A percentile compares a stretch with the other conserved stretches of the same genome.
phyloP scores from a whole-genome alignment of 148 eudicot genomes.

The Drosera capensis region DNA sequence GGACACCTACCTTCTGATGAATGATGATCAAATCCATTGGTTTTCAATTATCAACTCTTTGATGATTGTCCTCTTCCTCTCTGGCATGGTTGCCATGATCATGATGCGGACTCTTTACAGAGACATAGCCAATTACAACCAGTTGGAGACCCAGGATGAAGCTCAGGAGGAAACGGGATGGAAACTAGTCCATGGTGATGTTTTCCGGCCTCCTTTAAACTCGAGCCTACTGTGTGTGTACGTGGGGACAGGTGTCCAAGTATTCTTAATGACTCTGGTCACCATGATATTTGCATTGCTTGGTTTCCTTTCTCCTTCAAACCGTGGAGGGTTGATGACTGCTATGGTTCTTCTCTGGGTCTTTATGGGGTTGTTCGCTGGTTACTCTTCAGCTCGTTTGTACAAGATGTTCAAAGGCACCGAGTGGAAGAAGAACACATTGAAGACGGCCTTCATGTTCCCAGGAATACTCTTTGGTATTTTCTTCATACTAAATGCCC shows the following conservation, averaged over 20 bases:
- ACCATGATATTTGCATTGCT: constrained; percentile 42
- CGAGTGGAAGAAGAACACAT: constrained; percentile 33
- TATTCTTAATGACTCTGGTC: constrained; percentile 32
- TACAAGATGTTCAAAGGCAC: constrained; percentile 48
- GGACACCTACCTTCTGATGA: constrained; percentile 42
- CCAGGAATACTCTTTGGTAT: constrained; percentile 30
- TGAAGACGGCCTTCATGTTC: constrained; percentile 39
- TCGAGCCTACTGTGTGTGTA: constrained; percentile 34
- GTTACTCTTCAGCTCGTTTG: constrained; percentile 40
- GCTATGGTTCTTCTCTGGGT: constrained; percentile 48
- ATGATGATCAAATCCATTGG: constrained; percentile 49
- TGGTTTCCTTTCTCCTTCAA: constrained; percentile 44
- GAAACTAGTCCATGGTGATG: constrained; percentile 46
- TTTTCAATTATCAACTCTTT: constrained; percentile 40
- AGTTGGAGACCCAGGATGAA: constrained; percentile 39
- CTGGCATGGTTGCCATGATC: constrained; percentile 50
- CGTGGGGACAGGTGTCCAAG: constrained; percentile 42
- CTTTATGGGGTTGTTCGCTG: constrained; percentile 40
- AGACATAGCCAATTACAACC: constrained; percentile 41
- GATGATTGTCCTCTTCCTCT: constrained; percentile 37
- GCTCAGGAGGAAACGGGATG: constrained; percentile 47
- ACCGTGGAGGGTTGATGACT: constrained; percentile 51
- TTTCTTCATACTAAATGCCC: constrained; percentile 27
- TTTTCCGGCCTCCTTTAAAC: constrained; percentile 29
- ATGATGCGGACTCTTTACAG: constrained; percentile 48